phyloP scores from a whole-genome alignment of 2,329 filamentous ascomycete species.

The Colletotrichum sp. region DNA sequence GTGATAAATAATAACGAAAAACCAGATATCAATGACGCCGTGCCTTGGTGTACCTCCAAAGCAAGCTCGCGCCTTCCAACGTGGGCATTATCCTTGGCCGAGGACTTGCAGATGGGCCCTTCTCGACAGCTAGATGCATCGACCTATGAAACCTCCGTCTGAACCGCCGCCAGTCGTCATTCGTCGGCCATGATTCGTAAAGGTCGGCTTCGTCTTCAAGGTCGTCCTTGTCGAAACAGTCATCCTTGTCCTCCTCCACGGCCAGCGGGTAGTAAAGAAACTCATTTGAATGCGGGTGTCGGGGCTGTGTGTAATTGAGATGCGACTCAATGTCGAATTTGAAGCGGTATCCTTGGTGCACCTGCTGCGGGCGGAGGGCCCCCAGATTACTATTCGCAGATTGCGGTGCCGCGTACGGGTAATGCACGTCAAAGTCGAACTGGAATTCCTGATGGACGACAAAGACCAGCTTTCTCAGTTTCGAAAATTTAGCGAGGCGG shows the following conservation, averaged over 20 bases:
- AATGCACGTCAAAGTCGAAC: constrained; percentile 44
- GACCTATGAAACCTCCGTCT: constrained; percentile 35
- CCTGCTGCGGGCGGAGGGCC: constrained; percentile 38
- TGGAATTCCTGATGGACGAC: constrained; percentile 54
- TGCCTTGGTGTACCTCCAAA: constrained; percentile 23
- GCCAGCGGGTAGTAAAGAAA: constrained; percentile 41
- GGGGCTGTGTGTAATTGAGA: constrained; percentile 46
- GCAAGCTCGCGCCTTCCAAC: constrained; percentile 21
- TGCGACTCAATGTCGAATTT: constrained; percentile 53
- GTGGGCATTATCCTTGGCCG: constrained; percentile 9
- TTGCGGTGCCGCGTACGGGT: constrained; percentile 24
- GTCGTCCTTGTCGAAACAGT: constrained; percentile 24
- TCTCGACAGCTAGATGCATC: constrained; percentile 34
- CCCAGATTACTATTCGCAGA: constrained; percentile 4
- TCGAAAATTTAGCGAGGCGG: constrained; percentile 43
- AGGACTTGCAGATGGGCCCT: constrained; percentile 25
- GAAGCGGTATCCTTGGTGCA: constrained; percentile 51
- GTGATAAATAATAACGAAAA: background rate
- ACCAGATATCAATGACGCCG: background rate
- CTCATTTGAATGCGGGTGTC: constrained; percentile 46
- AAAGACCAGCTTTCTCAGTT: constrained; percentile 46
- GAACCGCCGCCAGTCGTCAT: constrained; percentile 45
- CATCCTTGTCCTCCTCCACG: constrained; percentile 32
- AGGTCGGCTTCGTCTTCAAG: constrained; percentile 31
- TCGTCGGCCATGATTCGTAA: constrained; percentile 43